Conservation (phyloP, 192 early-diverging fungal species). For the Backusella mclennaniae region DNA sequence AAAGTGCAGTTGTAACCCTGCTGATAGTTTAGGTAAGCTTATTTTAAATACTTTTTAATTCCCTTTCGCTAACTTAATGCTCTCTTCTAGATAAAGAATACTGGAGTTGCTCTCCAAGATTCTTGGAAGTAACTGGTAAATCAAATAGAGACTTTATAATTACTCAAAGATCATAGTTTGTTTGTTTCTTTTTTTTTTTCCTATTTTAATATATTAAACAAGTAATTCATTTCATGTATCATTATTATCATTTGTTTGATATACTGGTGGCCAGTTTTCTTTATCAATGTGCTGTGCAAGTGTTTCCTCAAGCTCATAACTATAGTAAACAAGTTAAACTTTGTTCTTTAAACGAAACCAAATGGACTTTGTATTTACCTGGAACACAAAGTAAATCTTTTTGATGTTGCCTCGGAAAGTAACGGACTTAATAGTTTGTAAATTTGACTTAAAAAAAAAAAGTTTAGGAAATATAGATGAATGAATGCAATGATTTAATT, state of each 20-base stretch:
- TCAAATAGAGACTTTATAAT: constrained; percentile 22
- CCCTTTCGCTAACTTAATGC: not conserved
- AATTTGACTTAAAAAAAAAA: constrained; percentile 36
- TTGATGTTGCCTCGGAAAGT: constrained; percentile 55
- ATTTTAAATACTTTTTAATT: not conserved
- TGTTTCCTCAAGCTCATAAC: constrained; percentile 1
- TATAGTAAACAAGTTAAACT: not conserved
- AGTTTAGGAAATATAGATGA: not conserved
- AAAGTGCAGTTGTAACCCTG: constrained; percentile 54
- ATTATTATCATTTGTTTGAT: not conserved
- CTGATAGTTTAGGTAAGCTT: constrained; percentile 42
- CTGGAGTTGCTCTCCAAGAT: constrained; percentile 23
- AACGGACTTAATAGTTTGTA: constrained; percentile 54
- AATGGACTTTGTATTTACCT: constrained; percentile 20
- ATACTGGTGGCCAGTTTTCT: not conserved
- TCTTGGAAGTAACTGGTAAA: constrained; percentile 23
- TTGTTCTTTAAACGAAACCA: not conserved
- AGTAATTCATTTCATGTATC: not conserved
- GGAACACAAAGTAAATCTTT: constrained; percentile 58
- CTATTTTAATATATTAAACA: not conserved
- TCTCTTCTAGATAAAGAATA: constrained; percentile 15
- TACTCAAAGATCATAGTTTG: constrained; percentile 11
- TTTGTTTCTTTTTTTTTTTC: not conserved
- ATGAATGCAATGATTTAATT: not conserved
- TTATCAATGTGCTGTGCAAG: not conserved